A percentile compares a stretch with the other conserved stretches of the same genome.
Conservation (phyloP, 1,284 basidiomycete species). For the Ceratobasidium sp. region DNA sequence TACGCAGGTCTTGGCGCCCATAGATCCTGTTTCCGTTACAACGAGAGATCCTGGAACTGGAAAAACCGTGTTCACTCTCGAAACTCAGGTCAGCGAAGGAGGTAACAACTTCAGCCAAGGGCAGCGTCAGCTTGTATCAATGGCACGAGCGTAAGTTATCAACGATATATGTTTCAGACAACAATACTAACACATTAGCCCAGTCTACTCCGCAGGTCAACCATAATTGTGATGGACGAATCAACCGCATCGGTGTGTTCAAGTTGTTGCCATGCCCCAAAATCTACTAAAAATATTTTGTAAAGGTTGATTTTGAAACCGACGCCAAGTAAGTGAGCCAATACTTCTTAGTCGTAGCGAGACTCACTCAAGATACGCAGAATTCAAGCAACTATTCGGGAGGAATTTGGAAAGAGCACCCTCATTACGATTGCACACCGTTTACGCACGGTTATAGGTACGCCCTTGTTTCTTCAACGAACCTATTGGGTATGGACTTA, state of each 20-base stretch:
- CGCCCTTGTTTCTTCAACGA: too few species aligned
- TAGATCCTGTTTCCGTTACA: slow-evolving; percentile 10
- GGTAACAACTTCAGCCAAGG: slow-evolving; percentile 89
- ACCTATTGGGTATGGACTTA: too few species aligned
- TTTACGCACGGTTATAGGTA: slow-evolving; percentile 41
- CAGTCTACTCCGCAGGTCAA: slow-evolving; percentile 41
- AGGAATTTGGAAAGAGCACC: slow-evolving; percentile 78
- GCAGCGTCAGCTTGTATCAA: slow-evolving; percentile 84
- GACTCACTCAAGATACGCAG: background rate
- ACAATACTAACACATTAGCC: background rate
- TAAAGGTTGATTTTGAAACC: slow-evolving; percentile 69
- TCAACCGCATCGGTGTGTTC: slow-evolving; percentile 38
- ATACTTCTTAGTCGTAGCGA: background rate
- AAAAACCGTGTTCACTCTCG: slow-evolving; percentile 65
- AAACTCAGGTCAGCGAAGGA: slow-evolving; percentile 80
- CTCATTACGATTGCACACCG: slow-evolving; percentile 71
- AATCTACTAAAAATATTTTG: too few species aligned
- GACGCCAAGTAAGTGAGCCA: slow-evolving; percentile 35
- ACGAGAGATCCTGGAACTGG: slow-evolving; percentile 33
- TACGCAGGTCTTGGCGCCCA: background rate
- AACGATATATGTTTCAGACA: background rate
- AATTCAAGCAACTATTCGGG: slow-evolving; percentile 84
- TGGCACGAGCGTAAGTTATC: slow-evolving; percentile 62
- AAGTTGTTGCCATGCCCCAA: too few species aligned
- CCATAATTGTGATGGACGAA: slow-evolving; percentile 42